Evolutionary conservation across 345 rosid genomes (phyloP).

Genomic region (Rhodomyrtus tomentosa): DNA sequence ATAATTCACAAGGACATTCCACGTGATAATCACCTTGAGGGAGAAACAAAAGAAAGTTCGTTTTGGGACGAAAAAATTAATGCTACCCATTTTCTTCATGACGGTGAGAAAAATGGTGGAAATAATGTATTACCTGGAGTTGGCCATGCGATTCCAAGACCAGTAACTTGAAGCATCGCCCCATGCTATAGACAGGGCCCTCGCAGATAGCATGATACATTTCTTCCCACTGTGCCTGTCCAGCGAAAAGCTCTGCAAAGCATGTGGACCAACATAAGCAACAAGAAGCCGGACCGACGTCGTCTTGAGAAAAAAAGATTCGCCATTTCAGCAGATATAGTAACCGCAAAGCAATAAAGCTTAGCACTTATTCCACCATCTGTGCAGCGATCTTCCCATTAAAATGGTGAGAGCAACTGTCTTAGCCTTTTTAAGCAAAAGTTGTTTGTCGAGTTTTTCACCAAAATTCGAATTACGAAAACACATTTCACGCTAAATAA

Average conservation of each 20-base stretch:
- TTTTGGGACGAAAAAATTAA: neutral
- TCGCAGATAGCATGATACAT: constrained; percentile 15
- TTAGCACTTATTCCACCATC: neutral
- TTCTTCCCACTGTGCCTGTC: constrained; percentile 19
- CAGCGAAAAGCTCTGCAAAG: neutral
- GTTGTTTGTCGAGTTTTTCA: neutral
- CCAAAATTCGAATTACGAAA: neutral
- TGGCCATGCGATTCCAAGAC: neutral
- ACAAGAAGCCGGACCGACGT: neutral
- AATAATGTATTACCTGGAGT: neutral
- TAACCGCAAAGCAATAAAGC: neutral
- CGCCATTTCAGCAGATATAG: neutral
- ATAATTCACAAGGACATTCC: neutral
- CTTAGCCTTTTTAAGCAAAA: too few relatives aligned
- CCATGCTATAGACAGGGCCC: constrained; percentile 15
- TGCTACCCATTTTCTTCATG: neutral
- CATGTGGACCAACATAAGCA: neutral
- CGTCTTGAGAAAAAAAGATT: neutral
- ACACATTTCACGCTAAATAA: neutral
- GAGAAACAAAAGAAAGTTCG: neutral
- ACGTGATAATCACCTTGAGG: neutral
- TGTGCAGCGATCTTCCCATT: neutral
- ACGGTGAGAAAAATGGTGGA: neutral
- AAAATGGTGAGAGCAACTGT: neutral
- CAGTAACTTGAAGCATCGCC: constrained; percentile 4